phyloP scores from a whole-genome alignment of 1,284 basidiomycete genomes.

The Trichosporon faecale region DNA sequence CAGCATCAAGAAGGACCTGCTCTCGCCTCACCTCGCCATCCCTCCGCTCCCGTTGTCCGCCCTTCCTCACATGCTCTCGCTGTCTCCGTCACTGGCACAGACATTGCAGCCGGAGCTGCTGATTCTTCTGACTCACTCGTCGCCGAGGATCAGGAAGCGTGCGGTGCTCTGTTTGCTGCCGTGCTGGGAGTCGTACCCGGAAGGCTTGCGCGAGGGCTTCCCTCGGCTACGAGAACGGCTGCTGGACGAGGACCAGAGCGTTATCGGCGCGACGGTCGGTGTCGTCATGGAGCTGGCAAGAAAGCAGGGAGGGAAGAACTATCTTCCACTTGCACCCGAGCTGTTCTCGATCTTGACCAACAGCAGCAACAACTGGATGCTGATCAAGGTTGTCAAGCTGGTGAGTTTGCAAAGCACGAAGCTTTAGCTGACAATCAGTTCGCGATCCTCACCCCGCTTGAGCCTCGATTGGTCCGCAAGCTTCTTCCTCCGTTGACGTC shows the following conservation, averaged over 20 bases:
- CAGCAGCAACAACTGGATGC: slow-evolving; percentile 98
- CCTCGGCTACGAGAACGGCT: slow-evolving; percentile 75
- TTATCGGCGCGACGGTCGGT: slow-evolving; percentile 88
- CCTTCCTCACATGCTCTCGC: slow-evolving; percentile 80
- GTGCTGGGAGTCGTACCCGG: slow-evolving; percentile 73
- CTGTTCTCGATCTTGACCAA: slow-evolving; percentile 92
- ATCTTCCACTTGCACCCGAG: slow-evolving; percentile 81
- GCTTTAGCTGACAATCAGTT: slow-evolving; percentile 14
- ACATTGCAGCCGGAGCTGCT: slow-evolving; percentile 85
- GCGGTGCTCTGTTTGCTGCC: slow-evolving; percentile 80
- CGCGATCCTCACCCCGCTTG: slow-evolving; percentile 65
- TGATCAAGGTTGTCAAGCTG: slow-evolving; percentile 97
- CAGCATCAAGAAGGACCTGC: slow-evolving; percentile 94
- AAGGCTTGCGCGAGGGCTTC: slow-evolving; percentile 65
- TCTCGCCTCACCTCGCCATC: slow-evolving; percentile 66
- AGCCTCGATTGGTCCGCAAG: slow-evolving; percentile 90
- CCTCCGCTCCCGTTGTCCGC: slow-evolving; percentile 81
- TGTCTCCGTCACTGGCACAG: slow-evolving; percentile 81
- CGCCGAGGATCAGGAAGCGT: slow-evolving; percentile 80
- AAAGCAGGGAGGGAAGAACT: slow-evolving; percentile 66
- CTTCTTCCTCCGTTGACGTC: slow-evolving; percentile 89
- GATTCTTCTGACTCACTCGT: slow-evolving; percentile 85
- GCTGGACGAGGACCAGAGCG: slow-evolving; percentile 82
- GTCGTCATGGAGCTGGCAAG: slow-evolving; percentile 90
- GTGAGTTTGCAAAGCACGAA: slow-evolving; percentile 51